These are phyloP conservation scores for Lepidopterella palustris DNA, from an alignment of 495 filamentous ascomycete species.

Conservation along the genomic window DNA sequence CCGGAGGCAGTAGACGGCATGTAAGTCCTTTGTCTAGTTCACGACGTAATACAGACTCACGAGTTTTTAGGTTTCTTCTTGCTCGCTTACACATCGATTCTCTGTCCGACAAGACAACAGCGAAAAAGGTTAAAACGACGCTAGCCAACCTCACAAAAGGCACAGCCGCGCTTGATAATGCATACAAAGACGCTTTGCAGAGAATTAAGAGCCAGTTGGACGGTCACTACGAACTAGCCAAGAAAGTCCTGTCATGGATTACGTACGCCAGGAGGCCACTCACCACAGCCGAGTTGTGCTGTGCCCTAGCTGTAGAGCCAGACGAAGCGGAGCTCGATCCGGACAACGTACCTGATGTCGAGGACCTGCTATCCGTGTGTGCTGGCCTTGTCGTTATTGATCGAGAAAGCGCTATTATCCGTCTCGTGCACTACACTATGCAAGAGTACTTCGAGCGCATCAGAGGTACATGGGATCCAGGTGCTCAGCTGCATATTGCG, in stretches of 20 bases:
- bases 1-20: slow-evolving; percentile 9
- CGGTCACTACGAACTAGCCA: slow-evolving; percentile 37
- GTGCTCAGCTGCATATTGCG: slow-evolving; percentile 35
- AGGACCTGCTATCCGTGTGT: slow-evolving; percentile 29
- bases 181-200: slow-evolving; percentile 41
- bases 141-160: slow-evolving; percentile 8
- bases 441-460: slow-evolving; percentile 2
- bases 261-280: slow-evolving; percentile 38
- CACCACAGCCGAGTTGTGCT: slow-evolving; percentile 40
- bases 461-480: slow-evolving; percentile 9
- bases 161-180: slow-evolving; percentile 6
- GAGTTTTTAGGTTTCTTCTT: slow-evolving; percentile 44
- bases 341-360: slow-evolving; percentile 37
- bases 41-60: too few species aligned
- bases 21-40: too few species aligned
- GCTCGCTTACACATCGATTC: slow-evolving; percentile 44
- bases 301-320: slow-evolving; percentile 42
- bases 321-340: slow-evolving; percentile 33
- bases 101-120: slow-evolving; percentile 34
- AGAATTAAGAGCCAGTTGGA: slow-evolving; percentile 38
- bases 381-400: slow-evolving; percentile 47
- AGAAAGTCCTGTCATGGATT: too few species aligned
- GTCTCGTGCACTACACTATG: slow-evolving; percentile 43
- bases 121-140: slow-evolving; percentile 27
- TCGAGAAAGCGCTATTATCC: slow-evolving; percentile 40